These are phyloP conservation scores for Rhynchospora pubera DNA, from an alignment of 176 grass and related monocot species.

Conservation along the genomic window DNA sequence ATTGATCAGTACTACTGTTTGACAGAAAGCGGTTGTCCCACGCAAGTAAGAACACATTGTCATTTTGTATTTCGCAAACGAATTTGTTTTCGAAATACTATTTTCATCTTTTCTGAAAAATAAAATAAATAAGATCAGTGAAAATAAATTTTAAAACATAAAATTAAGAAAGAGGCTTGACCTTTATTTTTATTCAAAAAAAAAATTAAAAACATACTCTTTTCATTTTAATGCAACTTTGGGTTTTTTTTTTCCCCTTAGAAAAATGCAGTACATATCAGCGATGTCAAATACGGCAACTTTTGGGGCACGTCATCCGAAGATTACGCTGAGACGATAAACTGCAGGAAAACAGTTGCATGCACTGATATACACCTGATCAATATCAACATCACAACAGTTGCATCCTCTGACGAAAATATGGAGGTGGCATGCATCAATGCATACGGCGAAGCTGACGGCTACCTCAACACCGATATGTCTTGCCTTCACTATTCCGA, in stretches of 20 bases:
- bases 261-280: slow-evolving; percentile 36
- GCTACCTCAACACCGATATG: slow-evolving; percentile 15
- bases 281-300: slow-evolving; percentile 19
- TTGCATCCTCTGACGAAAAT: neutral
- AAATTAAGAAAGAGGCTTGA: no score
- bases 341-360: slow-evolving; percentile 24
- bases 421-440: slow-evolving; percentile 18
- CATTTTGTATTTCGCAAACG: neutral
- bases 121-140: neutral
- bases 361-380: slow-evolving; percentile 24
- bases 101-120: neutral
- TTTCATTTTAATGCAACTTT: neutral
- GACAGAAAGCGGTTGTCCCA: neutral
- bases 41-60: neutral
- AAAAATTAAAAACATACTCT: neutral
- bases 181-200: no score
- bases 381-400: slow-evolving; percentile 14
- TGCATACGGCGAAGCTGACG: slow-evolving; percentile 13
- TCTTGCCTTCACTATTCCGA: slow-evolving; percentile 14
- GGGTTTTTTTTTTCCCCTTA: neutral
- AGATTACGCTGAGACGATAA: slow-evolving; percentile 11
- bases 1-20: slow-evolving; percentile 35
- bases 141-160: neutral
- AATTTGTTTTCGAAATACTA: neutral
- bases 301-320: slow-evolving; percentile 23